Base-by-base conservation (phyloP, 1,284 basidiomycete genomes). In the Malassezia obtusa region DNA sequence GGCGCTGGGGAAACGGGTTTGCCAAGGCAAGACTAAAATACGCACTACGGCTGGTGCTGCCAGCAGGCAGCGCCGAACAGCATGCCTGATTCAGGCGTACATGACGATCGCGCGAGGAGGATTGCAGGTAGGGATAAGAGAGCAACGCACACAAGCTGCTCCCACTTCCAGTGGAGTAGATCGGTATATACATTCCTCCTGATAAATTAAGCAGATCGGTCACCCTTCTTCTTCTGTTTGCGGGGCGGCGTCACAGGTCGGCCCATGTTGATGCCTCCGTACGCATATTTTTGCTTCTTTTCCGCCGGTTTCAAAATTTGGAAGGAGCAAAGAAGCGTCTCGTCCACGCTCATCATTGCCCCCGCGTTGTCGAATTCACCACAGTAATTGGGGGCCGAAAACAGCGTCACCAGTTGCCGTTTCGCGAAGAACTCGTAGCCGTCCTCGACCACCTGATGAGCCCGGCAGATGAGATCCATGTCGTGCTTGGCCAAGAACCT, bases 341-440 rank as follows among this genome's bases (percentile, higher is more conserved):
- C 92, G 74, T 96, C 92, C 49, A 98, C 94, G 71, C 87, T 91
- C 94, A 98, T 98, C 92, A 98, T 96, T 25, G 92, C 92, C 36
- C 92, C 92, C 15, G 91, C 91, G 75, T 98, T 98, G 77, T 98
- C 94, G 72, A 98, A 98, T 68, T 94, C 89, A 68, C 89, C 89
- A 74, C 89, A 94, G 75, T 95, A 94, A 80, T 95, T 96, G 57
- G 92, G 94, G 52, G 92, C 92, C 15, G 88, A 92, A 79, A 98
- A 98, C 39, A 98, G 77, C 17, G 92, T 98, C 63, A 98, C 92
- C 62, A 98, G 77, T 78, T 94, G 90, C 64, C 92, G 82, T 77
- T 96, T 95, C 50, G 91, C 91, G 71, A 96, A 98, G 78, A 98
- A 98, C 76, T 98, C 92, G 77, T 96, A 98, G 25, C 92, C 92